A percentile compares a stretch with the other conserved stretches of the same genome.
phyloP scores from a whole-genome alignment of 2,329 filamentous ascomycete species.

The Microdochium paspali region DNA sequence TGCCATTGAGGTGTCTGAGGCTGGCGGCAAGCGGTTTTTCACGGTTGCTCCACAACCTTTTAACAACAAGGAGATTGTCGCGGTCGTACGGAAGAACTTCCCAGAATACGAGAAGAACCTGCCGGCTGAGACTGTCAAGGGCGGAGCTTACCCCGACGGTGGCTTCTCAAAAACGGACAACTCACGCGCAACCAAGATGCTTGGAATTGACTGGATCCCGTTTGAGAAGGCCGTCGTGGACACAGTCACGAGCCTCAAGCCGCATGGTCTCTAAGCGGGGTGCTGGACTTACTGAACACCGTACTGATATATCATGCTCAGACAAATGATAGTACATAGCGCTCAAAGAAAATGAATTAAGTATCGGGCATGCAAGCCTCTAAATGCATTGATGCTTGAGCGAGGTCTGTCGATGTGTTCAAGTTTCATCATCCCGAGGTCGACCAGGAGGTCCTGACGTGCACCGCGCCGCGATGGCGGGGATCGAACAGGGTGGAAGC shows the following conservation, averaged over 20 bases:
- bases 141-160: constrained; percentile 30
- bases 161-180: constrained; percentile 48
- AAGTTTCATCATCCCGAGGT: constrained; percentile 1
- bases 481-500: not conserved
- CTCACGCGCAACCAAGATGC: constrained; percentile 43
- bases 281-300: too few species aligned
- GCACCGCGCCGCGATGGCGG: not conserved
- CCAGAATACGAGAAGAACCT: constrained; percentile 38
- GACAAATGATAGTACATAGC: too few species aligned
- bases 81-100: constrained; percentile 34
- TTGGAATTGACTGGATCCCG: constrained; percentile 53
- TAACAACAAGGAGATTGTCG: constrained; percentile 33
- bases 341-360: not conserved
- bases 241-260: constrained; percentile 53
- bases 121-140: constrained; percentile 31
- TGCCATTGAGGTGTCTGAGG: constrained; percentile 37
- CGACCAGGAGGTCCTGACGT: not conserved
- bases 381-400: too few species aligned
- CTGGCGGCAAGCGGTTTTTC: constrained; percentile 41
- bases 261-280: constrained; percentile 17
- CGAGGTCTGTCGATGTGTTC: too few species aligned
- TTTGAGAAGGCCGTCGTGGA: constrained; percentile 56
- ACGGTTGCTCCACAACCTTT: constrained; percentile 33
- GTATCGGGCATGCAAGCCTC: not conserved
- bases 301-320: too few species aligned